Evolutionary conservation across 768 basidiomycete genomes (phyloP).

Genomic region (Leccinellum albellum): DNA sequence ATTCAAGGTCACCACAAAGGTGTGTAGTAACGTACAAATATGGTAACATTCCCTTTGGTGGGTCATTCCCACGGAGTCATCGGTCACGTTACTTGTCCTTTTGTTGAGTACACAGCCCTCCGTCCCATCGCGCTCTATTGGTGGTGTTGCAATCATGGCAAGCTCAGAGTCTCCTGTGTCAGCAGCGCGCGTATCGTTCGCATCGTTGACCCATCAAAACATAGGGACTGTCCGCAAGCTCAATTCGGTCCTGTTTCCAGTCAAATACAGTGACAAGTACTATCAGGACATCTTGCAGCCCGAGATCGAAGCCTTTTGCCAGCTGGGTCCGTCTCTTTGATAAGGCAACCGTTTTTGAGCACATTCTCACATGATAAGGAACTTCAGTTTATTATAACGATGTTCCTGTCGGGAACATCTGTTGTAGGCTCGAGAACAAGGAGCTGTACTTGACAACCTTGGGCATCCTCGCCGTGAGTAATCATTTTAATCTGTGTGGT

Average conservation of each 20-base stretch:
- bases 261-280: slow-evolving; percentile 86
- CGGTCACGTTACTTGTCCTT: slow-evolving; percentile 12
- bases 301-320: slow-evolving; percentile 82
- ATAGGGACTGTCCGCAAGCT: slow-evolving; percentile 64
- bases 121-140: not conserved
- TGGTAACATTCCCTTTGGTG: not conserved
- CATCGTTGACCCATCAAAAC: slow-evolving; percentile 77
- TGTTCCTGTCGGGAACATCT: slow-evolving; percentile 84
- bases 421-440: slow-evolving; percentile 75
- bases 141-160: slow-evolving; percentile 16
- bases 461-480: slow-evolving; percentile 80
- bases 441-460: slow-evolving; percentile 82
- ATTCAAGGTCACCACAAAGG: slow-evolving; percentile 14
- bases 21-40: not conserved
- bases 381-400: slow-evolving; percentile 86
- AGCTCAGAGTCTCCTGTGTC: slow-evolving; percentile 17
- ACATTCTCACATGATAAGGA: slow-evolving; percentile 25
- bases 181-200: slow-evolving; percentile 56
- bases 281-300: slow-evolving; percentile 74
- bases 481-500: slow-evolving; percentile 7
- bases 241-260: slow-evolving; percentile 80
- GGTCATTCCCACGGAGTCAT: slow-evolving; percentile 23
- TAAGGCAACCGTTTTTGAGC: slow-evolving; percentile 7
- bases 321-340: slow-evolving; percentile 63
- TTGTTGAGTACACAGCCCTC: slow-evolving; percentile 16